phyloP scores from a whole-genome alignment of 345 rosid genomes.

The Hibiscus syriacus region DNA sequence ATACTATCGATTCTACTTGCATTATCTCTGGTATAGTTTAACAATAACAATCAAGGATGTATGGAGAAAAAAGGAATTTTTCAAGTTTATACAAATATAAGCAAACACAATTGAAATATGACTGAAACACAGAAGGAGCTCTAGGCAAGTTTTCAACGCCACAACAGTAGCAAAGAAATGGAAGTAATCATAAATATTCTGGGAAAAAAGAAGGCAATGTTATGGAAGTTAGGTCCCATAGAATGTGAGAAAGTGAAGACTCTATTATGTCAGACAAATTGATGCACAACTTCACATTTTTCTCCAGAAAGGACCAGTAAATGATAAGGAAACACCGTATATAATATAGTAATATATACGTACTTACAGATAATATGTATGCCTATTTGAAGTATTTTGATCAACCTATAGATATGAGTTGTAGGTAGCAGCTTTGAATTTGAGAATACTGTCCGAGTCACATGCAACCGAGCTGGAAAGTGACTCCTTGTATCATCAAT shows the following conservation, averaged over 20 bases:
- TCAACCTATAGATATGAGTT: too few species aligned
- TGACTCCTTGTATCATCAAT: constrained; percentile 7
- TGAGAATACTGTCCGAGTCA: constrained; percentile 12
- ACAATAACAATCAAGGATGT: too few species aligned
- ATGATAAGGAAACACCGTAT: background rate
- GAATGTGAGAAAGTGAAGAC: background rate
- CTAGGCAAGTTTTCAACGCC: too few species aligned
- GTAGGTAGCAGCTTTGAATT: background rate
- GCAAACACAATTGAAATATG: too few species aligned
- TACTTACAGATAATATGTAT: too few species aligned
- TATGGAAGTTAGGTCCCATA: background rate
- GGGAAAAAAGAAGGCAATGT: background rate
- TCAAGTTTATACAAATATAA: too few species aligned
- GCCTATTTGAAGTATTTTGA: too few species aligned
- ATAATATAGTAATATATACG: background rate
- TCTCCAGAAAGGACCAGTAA: background rate
- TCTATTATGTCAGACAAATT: constrained; percentile 5
- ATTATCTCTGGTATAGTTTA: too few species aligned
- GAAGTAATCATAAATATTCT: constrained; percentile 8
- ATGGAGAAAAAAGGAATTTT: too few species aligned
- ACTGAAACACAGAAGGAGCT: too few species aligned
- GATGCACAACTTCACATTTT: background rate
- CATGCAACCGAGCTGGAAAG: constrained; percentile 36
- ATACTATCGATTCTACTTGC: too few species aligned
- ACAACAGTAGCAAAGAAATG: background rate